Conservation (phyloP, 2,329 filamentous ascomycete genomes). For the Verticillium albo-atrum region DNA sequence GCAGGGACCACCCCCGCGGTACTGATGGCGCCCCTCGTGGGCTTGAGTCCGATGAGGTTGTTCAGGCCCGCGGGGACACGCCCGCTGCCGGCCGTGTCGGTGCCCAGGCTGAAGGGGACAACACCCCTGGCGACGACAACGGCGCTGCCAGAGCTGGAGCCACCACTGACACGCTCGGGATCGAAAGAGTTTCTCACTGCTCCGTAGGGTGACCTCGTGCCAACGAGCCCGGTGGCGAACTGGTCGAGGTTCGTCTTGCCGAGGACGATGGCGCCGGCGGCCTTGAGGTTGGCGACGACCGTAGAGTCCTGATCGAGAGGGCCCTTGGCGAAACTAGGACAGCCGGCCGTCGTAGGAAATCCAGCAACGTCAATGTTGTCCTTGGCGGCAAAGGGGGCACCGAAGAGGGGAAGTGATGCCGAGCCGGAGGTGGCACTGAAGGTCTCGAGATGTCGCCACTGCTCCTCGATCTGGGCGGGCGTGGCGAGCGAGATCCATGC, state of each 20-base stretch:
- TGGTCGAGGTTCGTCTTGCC: constrained; percentile 60
- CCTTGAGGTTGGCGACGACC: constrained; percentile 43
- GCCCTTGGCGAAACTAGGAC: constrained; percentile 40
- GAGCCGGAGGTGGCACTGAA: constrained; percentile 34
- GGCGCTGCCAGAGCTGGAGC: constrained; percentile 53
- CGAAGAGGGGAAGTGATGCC: constrained; percentile 44
- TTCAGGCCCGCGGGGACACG: constrained; percentile 50
- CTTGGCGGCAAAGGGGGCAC: constrained; percentile 53
- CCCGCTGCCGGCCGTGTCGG: constrained; percentile 52
- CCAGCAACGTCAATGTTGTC: constrained; percentile 51
- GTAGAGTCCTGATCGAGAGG: constrained; percentile 40
- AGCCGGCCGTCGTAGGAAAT: constrained; percentile 48
- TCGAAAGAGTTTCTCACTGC: constrained; percentile 48
- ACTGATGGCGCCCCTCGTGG: constrained; percentile 48
- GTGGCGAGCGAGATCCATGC: constrained; percentile 27
- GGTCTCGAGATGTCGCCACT: constrained; percentile 33
- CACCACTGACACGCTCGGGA: constrained; percentile 35
- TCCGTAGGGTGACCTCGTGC: constrained; percentile 56
- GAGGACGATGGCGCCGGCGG: constrained; percentile 50
- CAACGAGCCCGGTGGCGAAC: constrained; percentile 58
- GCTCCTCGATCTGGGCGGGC: constrained; percentile 16
- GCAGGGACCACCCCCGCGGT: constrained; percentile 47
- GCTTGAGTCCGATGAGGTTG: constrained; percentile 46
- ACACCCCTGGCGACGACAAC: constrained; percentile 49
- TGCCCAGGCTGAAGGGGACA: constrained; percentile 53